A percentile compares a stretch with the other conserved stretches of the same genome.
Conservation (phyloP, 208 protist genomes). For the Trypanosoma platydactyli region DNA sequence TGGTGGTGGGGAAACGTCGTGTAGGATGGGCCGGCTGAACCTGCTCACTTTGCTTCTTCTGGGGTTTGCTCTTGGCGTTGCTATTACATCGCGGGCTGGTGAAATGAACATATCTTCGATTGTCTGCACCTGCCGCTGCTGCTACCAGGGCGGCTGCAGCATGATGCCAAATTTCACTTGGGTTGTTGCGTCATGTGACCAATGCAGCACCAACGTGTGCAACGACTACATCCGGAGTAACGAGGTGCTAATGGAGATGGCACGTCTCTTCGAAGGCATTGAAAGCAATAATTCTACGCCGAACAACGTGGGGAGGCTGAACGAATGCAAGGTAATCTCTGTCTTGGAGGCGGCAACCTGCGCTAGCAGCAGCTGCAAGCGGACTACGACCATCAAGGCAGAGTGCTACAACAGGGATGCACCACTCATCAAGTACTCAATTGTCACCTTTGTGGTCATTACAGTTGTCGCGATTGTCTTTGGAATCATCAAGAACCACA, state of each 20-base stretch:
- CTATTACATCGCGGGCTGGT: not conserved
- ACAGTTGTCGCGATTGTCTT: slow-evolving; percentile 61
- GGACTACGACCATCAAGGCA: slow-evolving; percentile 69
- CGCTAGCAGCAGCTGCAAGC: slow-evolving; percentile 49
- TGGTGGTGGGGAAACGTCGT: not conserved
- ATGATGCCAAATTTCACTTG: slow-evolving; percentile 50
- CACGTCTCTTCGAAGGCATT: slow-evolving; percentile 70
- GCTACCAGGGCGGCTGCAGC: slow-evolving; percentile 74
- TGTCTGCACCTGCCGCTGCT: slow-evolving; percentile 78
- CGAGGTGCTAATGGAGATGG: slow-evolving; percentile 54
- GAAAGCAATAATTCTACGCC: slow-evolving; percentile 34
- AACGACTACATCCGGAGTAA: slow-evolving; percentile 55
- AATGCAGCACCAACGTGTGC: slow-evolving; percentile 60
- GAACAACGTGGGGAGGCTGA: slow-evolving; percentile 30
- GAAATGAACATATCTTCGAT: slow-evolving; percentile 27
- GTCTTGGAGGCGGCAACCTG: slow-evolving; percentile 72
- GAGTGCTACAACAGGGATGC: slow-evolving; percentile 76
- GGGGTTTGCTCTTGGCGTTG: not conserved
- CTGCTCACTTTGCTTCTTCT: not conserved
- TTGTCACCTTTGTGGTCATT: slow-evolving; percentile 60
- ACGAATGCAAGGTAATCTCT: slow-evolving; percentile 72
- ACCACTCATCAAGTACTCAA: slow-evolving; percentile 68
- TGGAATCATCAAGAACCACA: slow-evolving; percentile 77
- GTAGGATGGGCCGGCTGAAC: not conserved
- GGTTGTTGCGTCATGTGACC: slow-evolving; percentile 43